Evolutionary conservation across 495 filamentous ascomycete genomes (phyloP).

Genomic region (Physcia stellaris): DNA sequence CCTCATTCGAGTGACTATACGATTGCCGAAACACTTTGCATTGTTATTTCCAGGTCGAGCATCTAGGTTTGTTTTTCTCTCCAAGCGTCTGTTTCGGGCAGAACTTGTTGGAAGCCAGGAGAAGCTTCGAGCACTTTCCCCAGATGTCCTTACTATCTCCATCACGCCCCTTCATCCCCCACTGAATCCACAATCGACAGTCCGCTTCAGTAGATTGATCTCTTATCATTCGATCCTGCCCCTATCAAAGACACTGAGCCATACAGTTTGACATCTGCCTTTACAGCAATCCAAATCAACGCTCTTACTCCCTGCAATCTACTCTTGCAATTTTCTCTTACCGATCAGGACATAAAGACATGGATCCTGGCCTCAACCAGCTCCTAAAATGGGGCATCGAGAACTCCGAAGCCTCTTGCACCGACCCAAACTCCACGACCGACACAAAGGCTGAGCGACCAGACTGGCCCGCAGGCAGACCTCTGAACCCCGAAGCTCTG

Average conservation of each 20-base stretch:
- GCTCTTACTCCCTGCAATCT: not conserved
- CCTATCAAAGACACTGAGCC: too few species aligned
- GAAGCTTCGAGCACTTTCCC: slow-evolving; percentile 7
- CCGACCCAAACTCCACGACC: slow-evolving; percentile 21
- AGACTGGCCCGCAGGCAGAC: slow-evolving; percentile 15
- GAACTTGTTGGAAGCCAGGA: slow-evolving; percentile 4
- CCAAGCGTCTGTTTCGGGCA: too few species aligned
- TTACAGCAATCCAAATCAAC: too few species aligned
- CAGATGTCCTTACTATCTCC: too few species aligned
- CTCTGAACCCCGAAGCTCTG: slow-evolving; percentile 51
- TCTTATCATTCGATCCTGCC: too few species aligned
- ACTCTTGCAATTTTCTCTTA: not conserved
- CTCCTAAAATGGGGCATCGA: slow-evolving; percentile 93
- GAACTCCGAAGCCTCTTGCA: slow-evolving; percentile 43
- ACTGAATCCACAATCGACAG: too few species aligned
- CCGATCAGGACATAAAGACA: slow-evolving; percentile 18
- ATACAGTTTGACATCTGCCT: not conserved
- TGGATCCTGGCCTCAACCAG: slow-evolving; percentile 50
- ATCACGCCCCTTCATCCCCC: too few species aligned
- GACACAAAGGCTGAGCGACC: slow-evolving; percentile 28
- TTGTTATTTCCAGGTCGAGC: too few species aligned
- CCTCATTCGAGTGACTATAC: too few species aligned
- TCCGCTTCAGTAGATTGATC: too few species aligned
- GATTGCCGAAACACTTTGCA: too few species aligned
- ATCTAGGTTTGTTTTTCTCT: too few species aligned